A percentile compares a stretch with the other conserved stretches of the same genome.
These are phyloP conservation scores for Yarrowia osloensis DNA, from an alignment of 805 yeast species.

Conservation along the genomic window DNA sequence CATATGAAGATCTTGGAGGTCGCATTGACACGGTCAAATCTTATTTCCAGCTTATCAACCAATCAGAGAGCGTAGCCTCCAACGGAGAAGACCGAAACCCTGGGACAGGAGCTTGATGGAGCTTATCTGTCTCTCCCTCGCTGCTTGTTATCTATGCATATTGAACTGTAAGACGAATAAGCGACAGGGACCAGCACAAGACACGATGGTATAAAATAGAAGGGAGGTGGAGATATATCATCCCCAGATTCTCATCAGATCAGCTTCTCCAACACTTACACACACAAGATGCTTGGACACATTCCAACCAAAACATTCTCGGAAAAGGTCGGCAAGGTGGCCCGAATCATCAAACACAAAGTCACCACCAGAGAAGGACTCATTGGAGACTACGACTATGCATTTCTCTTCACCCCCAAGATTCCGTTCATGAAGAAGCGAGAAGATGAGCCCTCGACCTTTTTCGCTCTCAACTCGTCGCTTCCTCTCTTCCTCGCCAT, in stretches of 20 bases:
- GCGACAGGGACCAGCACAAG: not conserved
- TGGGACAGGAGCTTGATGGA: not conserved
- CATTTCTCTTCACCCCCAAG: constrained; percentile 74
- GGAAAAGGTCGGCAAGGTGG: not conserved
- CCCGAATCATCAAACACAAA: constrained; percentile 30
- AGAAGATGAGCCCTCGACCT: constrained; percentile 64
- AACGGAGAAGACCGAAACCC: constrained; percentile 6
- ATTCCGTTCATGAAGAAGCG: constrained; percentile 62
- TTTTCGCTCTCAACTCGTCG: constrained; percentile 75
- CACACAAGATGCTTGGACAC: constrained; percentile 5
- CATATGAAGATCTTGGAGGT: not conserved
- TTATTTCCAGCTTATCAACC: not conserved
- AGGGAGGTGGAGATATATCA: not conserved
- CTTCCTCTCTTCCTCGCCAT: constrained; percentile 79
- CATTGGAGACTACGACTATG: constrained; percentile 86
- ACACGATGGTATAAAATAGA: not conserved
- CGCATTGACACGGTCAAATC: not conserved
- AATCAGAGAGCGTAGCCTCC: not conserved
- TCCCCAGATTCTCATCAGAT: constrained; percentile 2
- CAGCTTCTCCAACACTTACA: not conserved
- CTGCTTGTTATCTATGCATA: constrained; percentile 12
- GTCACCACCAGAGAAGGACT: constrained; percentile 77
- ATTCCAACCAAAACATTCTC: not conserved
- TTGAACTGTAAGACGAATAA: not conserved
- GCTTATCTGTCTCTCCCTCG: not conserved